Percentiles rank a stretch among this genome's conserved stretches.
Evolutionary conservation across 768 basidiomycete species (phyloP).

Genomic region (Trametes villosa): DNA sequence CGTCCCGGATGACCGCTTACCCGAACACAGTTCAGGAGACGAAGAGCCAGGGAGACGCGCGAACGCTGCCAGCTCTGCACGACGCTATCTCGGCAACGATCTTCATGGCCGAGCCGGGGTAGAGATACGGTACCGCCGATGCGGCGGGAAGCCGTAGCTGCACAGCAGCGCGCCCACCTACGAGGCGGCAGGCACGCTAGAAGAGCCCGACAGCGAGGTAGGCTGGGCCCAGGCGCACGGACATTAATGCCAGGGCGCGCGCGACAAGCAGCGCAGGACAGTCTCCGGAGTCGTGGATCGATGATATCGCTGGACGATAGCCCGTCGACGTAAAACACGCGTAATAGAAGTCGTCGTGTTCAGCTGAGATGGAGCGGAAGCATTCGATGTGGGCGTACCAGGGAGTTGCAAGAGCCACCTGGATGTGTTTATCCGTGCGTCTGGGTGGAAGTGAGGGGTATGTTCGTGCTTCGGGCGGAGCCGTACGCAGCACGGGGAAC

Average conservation of each 20-base stretch:
- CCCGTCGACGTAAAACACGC: constrained; percentile 8
- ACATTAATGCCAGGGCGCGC: not conserved
- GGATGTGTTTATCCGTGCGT: too few relatives aligned
- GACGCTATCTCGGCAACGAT: constrained; percentile 6
- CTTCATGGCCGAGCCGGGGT: not conserved
- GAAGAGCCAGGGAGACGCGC: not conserved
- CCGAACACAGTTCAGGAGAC: not conserved
- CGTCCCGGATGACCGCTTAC: not conserved
- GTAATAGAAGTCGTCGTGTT: constrained; percentile 14
- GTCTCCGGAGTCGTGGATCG: constrained; percentile 15
- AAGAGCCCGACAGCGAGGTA: not conserved
- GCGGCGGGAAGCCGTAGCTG: not conserved
- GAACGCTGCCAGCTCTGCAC: not conserved
- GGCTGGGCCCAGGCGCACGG: not conserved
- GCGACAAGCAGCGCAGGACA: constrained; percentile 1
- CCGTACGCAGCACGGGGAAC: too few relatives aligned
- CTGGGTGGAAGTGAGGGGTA: too few relatives aligned
- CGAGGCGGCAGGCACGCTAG: not conserved
- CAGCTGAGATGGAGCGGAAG: too few relatives aligned
- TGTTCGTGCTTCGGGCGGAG: too few relatives aligned
- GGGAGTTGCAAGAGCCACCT: too few relatives aligned
- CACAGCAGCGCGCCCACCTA: not conserved
- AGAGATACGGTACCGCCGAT: constrained; percentile 3
- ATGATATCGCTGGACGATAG: constrained; percentile 1
- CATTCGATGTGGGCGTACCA: too few relatives aligned